These are phyloP conservation scores for Forsythia suspensa DNA, from an alignment of 257 asterid species.

Conservation along the genomic window DNA sequence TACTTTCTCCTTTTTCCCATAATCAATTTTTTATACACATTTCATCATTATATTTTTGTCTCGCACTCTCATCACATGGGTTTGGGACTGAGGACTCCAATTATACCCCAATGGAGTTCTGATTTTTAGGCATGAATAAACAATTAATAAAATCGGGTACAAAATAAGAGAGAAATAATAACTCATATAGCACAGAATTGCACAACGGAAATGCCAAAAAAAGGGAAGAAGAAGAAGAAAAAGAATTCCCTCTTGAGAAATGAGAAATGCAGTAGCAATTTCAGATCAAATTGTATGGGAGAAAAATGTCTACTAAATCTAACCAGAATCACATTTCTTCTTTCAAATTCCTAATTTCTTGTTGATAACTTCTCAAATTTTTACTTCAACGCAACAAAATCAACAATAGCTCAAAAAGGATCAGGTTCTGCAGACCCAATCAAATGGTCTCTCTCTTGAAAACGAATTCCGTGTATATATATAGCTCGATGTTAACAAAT, in stretches of 20 bases:
- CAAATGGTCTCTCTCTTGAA: background rate
- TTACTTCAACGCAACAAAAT: background rate
- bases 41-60: background rate
- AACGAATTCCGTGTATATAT: background rate
- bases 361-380: background rate
- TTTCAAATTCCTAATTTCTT: background rate
- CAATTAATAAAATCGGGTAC: background rate
- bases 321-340: background rate
- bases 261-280: background rate
- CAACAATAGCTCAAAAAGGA: background rate
- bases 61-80: background rate
- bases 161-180: background rate
- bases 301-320: background rate
- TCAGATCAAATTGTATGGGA: background rate
- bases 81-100: background rate
- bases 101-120: background rate
- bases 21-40: background rate
- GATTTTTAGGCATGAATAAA: background rate
- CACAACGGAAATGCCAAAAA: background rate
- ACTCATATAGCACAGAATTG: background rate
- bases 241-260: background rate
- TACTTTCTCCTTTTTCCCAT: background rate
- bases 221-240: background rate
- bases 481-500: slow-evolving; percentile 15
- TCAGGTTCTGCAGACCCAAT: background rate